These are phyloP conservation scores for Ramicandelaber brevisporus DNA, from an alignment of 192 early-diverging fungal genomes.

Conservation along the genomic window DNA sequence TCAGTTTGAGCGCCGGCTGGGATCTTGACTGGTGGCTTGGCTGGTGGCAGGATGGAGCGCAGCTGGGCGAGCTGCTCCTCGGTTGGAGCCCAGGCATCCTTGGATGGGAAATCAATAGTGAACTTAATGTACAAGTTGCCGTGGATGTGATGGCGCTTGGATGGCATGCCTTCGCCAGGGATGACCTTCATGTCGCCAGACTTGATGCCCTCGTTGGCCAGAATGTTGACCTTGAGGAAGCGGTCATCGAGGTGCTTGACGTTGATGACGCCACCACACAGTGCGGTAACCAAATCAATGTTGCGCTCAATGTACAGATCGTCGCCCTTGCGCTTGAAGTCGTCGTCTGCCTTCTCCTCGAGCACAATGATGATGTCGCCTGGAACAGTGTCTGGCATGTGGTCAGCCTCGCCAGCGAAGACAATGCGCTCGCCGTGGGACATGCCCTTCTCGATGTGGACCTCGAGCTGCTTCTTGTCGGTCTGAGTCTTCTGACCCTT, in stretches of 20 bases:
- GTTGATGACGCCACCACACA: slow-evolving; percentile 81
- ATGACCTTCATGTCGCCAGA: slow-evolving; percentile 76
- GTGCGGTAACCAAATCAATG: slow-evolving; percentile 81
- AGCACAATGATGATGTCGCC: slow-evolving; percentile 95
- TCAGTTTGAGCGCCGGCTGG: slow-evolving; percentile 37
- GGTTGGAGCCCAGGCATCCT: slow-evolving; percentile 48
- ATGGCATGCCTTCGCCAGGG: slow-evolving; percentile 85
- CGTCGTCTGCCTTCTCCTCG: slow-evolving; percentile 81
- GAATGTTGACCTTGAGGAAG: slow-evolving; percentile 58
- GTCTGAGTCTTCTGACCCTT: slow-evolving; percentile 61
- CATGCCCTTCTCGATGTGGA: slow-evolving; percentile 97
- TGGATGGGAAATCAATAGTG: slow-evolving; percentile 71
- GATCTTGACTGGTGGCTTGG: slow-evolving; percentile 21
- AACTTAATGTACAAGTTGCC: slow-evolving; percentile 90
- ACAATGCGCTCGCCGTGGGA: slow-evolving; percentile 83
- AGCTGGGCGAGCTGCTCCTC: slow-evolving; percentile 44
- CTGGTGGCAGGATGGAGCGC: slow-evolving; percentile 56
- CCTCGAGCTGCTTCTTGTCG: slow-evolving; percentile 94
- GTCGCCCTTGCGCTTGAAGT: slow-evolving; percentile 80
- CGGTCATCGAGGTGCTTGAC: slow-evolving; percentile 89
- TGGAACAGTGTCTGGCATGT: slow-evolving; percentile 76
- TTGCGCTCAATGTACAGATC: slow-evolving; percentile 81
- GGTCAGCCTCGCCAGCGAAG: slow-evolving; percentile 90
- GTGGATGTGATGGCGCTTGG: slow-evolving; percentile 59
- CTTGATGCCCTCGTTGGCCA: slow-evolving; percentile 88